Conservation (phyloP, 2,329 filamentous ascomycete species). For the Tolypocladium inflatum region DNA sequence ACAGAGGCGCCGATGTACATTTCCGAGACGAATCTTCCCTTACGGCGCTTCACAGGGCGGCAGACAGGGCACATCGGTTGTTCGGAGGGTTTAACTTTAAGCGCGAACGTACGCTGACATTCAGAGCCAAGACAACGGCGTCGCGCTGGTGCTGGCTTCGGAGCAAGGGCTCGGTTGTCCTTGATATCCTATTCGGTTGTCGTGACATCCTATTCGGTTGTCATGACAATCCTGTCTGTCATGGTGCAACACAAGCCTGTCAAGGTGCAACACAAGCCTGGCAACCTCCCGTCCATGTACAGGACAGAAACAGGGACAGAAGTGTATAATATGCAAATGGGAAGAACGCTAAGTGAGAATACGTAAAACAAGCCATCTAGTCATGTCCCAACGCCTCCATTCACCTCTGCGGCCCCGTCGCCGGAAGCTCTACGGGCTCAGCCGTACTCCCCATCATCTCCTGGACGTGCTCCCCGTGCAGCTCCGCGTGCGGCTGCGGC, state of each 20-base stretch:
- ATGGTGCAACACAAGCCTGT: no score
- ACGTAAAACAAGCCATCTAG: background rate
- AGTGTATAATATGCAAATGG: background rate
- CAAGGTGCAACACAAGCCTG: no score
- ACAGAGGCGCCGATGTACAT: no score
- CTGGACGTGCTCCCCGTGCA: background rate
- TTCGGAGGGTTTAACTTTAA: no score
- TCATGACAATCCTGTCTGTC: no score
- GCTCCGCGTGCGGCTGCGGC: background rate
- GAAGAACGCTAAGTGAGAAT: background rate
- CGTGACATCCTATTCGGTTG: no score
- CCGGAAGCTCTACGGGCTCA: slow-evolving; percentile 1
- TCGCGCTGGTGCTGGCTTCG: background rate
- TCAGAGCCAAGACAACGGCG: background rate
- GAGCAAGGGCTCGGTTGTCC: no score
- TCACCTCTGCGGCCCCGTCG: background rate
- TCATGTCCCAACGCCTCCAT: background rate
- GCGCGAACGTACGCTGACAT: background rate
- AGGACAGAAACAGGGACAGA: no score
- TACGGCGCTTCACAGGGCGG: background rate
- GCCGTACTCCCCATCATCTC: slow-evolving; percentile 1
- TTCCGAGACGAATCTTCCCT: background rate
- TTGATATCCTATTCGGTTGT: no score
- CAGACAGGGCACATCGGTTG: background rate
- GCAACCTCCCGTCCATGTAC: no score